Evolutionary conservation across 75 land plant species (phyloP).

Genomic region (Pseudotsuga menziesii): DNA sequence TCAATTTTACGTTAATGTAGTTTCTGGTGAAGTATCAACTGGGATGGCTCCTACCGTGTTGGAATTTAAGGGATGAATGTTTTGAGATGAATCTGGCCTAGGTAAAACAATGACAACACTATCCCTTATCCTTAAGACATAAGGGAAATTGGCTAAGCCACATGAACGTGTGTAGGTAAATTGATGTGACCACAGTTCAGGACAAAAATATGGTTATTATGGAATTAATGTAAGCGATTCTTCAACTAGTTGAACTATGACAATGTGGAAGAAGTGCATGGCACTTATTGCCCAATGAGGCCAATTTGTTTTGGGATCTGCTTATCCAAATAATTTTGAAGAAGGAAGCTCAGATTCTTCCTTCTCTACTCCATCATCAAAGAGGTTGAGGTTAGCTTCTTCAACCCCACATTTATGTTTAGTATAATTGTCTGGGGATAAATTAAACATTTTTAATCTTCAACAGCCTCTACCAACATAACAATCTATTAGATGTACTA

Average conservation of each 20-base stretch:
- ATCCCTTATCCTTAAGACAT: conserved; percentile 88
- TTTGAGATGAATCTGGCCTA: conserved; percentile 97
- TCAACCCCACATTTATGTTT: neutral
- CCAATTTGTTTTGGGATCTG: conserved; percentile 13
- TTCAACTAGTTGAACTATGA: conserved; percentile 4
- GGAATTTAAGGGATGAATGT: conserved; percentile 90
- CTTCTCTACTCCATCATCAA: conserved; percentile 10
- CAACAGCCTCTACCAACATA: conserved; percentile 16
- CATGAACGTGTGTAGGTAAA: conserved; percentile 59
- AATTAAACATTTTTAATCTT: neutral
- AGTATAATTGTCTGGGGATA: conserved; percentile 1
- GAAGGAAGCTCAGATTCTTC: conserved; percentile 6
- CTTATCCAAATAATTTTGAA: neutral
- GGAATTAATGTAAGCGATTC: conserved; percentile 37
- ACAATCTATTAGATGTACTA: conserved; percentile 19
- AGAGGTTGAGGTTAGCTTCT: conserved; percentile 19
- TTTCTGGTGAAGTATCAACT: conserved; percentile 70
- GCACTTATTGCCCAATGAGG: conserved; percentile 30
- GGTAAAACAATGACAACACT: conserved; percentile 94
- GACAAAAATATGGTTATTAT: conserved; percentile 77
- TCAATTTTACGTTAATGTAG: conserved; percentile 47
- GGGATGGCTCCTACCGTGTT: conserved; percentile 55
- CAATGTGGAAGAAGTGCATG: conserved; percentile 37
- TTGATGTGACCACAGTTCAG: conserved; percentile 63
- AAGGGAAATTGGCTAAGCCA: conserved; percentile 77